Base-by-base conservation (phyloP, 768 basidiomycete species). In the Trametes sanguinea region DNA sequence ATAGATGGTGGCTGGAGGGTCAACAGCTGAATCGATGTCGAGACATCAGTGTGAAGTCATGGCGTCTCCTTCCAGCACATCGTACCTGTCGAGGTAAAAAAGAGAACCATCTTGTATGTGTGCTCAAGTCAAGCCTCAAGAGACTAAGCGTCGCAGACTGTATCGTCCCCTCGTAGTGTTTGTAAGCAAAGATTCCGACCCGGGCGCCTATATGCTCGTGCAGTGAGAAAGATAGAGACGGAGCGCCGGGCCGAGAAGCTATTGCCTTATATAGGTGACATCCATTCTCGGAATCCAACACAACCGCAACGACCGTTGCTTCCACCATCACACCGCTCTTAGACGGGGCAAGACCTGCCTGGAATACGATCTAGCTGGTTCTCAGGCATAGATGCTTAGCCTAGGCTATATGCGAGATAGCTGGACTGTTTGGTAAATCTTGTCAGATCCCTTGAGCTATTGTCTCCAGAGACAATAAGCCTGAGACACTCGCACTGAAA, bases 1-100 rank as follows among this genome's bases (percentile, higher is more conserved):
- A 75, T 96, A 98, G 59, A 98, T 78, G 30, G 77, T 84, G 7
- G 80, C 86, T 1, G 90, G 78, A 2, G 93, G 92, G 47, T 83
- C 73, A 14, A 79, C 75, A 48, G 77, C 90, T 92, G 64, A 10
- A 17, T 51, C 10, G 4, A 10, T 8, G 8, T 9, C 7, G 33
- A n/a, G 39, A 16, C 6, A 63, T 61, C 30, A 37, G 3, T 47
- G 35, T n/a, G 16, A n/a, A 6, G 6, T 29, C n/a, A 42, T 10
- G 42, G 14, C 30, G 22, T 22, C 22, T 10, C 9, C 14, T 45
- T 7, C 16, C 32, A 42, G 32, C 9, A 53, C 14, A 4, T 46
- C 55, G 30, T 65, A 79, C 80, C 81, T 29, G 76, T 77, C 7
- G 86, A 87, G 1, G 83, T 80, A 74, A 86, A 88, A 73, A 85